Base-by-base conservation (phyloP, 2,329 filamentous ascomycete genomes). In the Trichoderma brevicompactum region DNA sequence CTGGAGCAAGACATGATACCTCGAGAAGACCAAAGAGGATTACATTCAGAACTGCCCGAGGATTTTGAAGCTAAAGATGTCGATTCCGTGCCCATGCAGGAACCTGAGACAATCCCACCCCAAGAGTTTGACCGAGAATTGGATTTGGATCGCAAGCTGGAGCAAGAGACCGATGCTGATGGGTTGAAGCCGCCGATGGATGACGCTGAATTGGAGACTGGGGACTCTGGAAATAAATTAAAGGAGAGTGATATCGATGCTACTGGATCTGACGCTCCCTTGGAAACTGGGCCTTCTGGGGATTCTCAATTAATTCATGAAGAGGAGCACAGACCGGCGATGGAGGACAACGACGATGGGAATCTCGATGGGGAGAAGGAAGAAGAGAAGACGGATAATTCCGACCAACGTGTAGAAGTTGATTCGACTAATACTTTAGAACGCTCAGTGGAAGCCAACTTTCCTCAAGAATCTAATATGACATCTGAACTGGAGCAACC, bases 41-140 rank as follows among this genome's bases (percentile, higher is more conserved):
- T 71, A 58, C 72, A 69, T 70, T 69, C 69, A 48, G 73, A 72
- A 65, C 68, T 67, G 65, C 71, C 73, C 60, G 71, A 75, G 66
- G 75, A 77, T 66, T 74, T 77, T 66, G 76, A 76, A 62, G 69
- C 73, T 73, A 75, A 76, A 70, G 68, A 74, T 68, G 67, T 68
- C 66, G 73, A 72, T 69, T 69, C 69, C 72, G 67, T 72, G 69
- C 67, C 68, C 65, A 67, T 69, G 68, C 72, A 75, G 70, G 71
- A 74, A 69, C 67, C 71, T 66, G 67, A 76, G 65, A 69, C 65
- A 61, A 68, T 65, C 28, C 65, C 64, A 65, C 67, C 66, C 10
- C 52, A 58, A n/a, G 32, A 58, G 38, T 17, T 13, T 2, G 48
- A 48, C 9, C 9, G 15, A 32, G 62, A 55, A 44, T 15, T 34